Percentiles rank a stretch among this genome's conserved stretches.
These are phyloP conservation scores for Asterella californica DNA, from an alignment of 225 moss, liverwort and hornwort species.

Conservation along the genomic window DNA sequence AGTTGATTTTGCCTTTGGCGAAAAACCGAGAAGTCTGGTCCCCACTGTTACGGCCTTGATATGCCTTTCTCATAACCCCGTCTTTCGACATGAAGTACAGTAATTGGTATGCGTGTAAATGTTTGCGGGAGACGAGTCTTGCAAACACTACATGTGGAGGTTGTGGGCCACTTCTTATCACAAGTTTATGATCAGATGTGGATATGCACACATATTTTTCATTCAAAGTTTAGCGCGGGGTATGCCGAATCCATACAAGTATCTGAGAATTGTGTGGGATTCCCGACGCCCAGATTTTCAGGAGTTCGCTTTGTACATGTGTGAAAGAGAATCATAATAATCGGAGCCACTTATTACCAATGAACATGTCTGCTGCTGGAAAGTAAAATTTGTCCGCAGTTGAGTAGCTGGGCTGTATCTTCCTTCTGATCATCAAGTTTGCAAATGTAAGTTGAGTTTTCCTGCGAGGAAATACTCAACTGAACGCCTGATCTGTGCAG, in stretches of 20 bases:
- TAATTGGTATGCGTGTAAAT: no score
- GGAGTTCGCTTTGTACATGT: not conserved
- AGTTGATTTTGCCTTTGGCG: no score
- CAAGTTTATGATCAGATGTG: not conserved
- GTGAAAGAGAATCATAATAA: not conserved
- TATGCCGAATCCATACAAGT: not conserved
- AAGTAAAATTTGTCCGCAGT: not conserved
- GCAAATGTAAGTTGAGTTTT: not conserved
- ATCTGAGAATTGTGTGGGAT: no score
- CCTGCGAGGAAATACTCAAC: no score
- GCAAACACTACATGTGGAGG: not conserved
- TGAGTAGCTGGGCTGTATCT: not conserved
- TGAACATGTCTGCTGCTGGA: not conserved
- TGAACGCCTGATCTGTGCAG: not conserved
- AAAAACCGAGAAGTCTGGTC: not conserved
- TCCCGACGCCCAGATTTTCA: not conserved
- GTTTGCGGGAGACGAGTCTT: not conserved
- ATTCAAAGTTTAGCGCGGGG: not conserved
- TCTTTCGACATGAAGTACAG: not conserved
- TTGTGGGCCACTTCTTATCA: not conserved
- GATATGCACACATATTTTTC: not conserved
- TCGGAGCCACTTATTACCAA: not conserved
- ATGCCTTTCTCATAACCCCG: not conserved
- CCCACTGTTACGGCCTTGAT: not conserved
- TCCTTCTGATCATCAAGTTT: not conserved